Evolutionary conservation across 768 basidiomycete genomes (phyloP).

Genomic region (Tubosaeta sp.): DNA sequence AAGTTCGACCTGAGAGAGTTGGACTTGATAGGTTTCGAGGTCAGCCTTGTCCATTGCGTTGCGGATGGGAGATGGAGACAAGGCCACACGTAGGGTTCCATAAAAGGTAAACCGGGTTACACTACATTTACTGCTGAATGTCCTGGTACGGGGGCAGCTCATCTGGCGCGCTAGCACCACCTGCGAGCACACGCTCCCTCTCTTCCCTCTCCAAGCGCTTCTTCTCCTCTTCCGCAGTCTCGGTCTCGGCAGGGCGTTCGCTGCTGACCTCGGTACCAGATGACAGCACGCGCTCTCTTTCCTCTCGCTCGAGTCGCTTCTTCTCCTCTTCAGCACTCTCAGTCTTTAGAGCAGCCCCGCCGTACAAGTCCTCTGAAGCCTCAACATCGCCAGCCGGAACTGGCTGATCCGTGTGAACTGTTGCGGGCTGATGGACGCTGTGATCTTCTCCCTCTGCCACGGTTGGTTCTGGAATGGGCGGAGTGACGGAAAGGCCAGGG

Average conservation of each 20-base stretch:
- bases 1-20: conserved; percentile 83
- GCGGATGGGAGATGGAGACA: background rate
- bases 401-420: conserved; percentile 26
- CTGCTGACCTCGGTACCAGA: conserved; percentile 9
- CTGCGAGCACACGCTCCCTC: conserved; percentile 47
- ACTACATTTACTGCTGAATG: conserved; percentile 17
- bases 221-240: conserved; percentile 65
- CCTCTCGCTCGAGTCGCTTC: conserved; percentile 50
- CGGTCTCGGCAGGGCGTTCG: conserved; percentile 17
- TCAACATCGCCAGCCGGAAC: conserved; percentile 49
- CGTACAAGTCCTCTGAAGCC: conserved; percentile 29
- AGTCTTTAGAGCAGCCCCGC: conserved; percentile 24
- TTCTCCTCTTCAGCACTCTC: conserved; percentile 68
- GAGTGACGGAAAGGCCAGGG: conserved; percentile 39
- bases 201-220: conserved; percentile 61
- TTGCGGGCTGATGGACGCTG: conserved; percentile 29
- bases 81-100: conserved; percentile 9
- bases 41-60: conserved; percentile 53
- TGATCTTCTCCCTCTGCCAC: conserved; percentile 9
- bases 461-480: conserved; percentile 32
- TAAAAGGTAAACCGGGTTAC: conserved; percentile 13
- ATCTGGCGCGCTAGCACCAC: conserved; percentile 17
- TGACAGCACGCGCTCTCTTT: conserved; percentile 43
- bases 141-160: conserved; percentile 46
- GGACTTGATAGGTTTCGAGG: conserved; percentile 86